Base-by-base conservation (phyloP, 1,139 yeast species). In the Pichia sp. region DNA sequence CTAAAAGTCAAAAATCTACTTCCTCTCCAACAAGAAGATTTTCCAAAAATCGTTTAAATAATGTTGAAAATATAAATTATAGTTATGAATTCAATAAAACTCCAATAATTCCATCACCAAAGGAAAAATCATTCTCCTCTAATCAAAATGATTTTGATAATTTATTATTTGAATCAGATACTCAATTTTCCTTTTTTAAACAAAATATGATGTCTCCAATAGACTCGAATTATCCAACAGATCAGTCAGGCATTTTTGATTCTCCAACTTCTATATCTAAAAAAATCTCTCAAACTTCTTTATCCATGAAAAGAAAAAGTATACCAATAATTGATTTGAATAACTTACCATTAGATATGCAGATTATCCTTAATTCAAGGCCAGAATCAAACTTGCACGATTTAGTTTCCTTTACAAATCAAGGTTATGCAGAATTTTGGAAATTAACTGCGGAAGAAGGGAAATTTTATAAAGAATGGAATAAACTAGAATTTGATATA, bases 401-500 rank as follows among this genome's bases (percentile, higher is more conserved):
- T 12, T 43, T 59, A 37, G 48, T 47, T 12, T 42, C 43, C 6
- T 58, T 58, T 33, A 54, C 49, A 20, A 56, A 55, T 38, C 44
- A 48, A 3, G 53, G 55, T 30, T 60, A 57, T 38, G 43, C 43
- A 1, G 57, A 54, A 24, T 60, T 59, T 42, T 61, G 64, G 64
- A 54, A 52, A 30, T 36, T 61, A 5, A 48, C 56, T 1, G 23
- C 41, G 2, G 58, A 57, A 9, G 64, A 61, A 39, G 52, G 53
- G 1, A 31, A 29, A 26, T 33, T 31, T 4, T 46, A 55, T 12
- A 53, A 40, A 26, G 44, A 47, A 1, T 59, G 65, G 63, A 53
- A 55, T 33, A 42, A 53, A 16, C 33, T 43, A 4, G 60, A 58
- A 45, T 59, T 56, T 37, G 56, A 57, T 34, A 50, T 54, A 28